phyloP scores from a whole-genome alignment of 2,329 filamentous ascomycete species.

The Colletotrichum kahawae region DNA sequence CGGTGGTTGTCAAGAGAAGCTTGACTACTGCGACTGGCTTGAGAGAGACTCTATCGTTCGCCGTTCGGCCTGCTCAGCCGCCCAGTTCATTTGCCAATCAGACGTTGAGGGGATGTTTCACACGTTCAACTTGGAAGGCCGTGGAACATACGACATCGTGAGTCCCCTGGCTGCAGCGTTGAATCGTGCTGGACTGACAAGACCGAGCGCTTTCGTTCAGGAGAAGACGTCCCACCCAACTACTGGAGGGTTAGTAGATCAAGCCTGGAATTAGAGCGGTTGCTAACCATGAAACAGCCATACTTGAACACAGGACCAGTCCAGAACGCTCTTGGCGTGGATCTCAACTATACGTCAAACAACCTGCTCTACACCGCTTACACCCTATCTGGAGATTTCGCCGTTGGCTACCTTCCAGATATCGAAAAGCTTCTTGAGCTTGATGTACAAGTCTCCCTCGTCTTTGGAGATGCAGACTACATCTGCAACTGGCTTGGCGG shows the following conservation, averaged over 20 bases:
- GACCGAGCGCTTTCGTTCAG: neutral
- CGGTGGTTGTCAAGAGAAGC: neutral
- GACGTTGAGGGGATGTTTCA: slow-evolving; percentile 56
- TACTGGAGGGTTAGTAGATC: neutral
- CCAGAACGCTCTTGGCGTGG: slow-evolving; percentile 65
- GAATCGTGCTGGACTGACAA: rapidly evolving
- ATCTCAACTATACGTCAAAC: slow-evolving; percentile 54
- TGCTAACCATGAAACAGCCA: neutral
- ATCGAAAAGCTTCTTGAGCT: slow-evolving; percentile 48
- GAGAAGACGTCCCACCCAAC: neutral
- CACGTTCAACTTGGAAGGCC: neutral
- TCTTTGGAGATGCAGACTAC: slow-evolving; percentile 64
- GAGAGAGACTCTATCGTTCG: neutral
- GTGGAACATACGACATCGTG: neutral
- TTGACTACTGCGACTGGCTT: neutral
- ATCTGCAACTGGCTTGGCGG: slow-evolving; percentile 57
- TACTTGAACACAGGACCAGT: slow-evolving; percentile 36
- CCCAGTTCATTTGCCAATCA: slow-evolving; percentile 28
- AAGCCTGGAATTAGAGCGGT: neutral
- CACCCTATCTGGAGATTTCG: slow-evolving; percentile 1
- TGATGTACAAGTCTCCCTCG: slow-evolving; percentile 57
- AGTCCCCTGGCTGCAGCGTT: rapidly evolving
- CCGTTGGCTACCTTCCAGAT: slow-evolving; percentile 2
- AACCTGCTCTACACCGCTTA: slow-evolving; percentile 8
- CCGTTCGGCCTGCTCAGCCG: neutral